These are phyloP conservation scores for Dentipellis fragilis DNA, from an alignment of 768 basidiomycete species.

Conservation along the genomic window DNA sequence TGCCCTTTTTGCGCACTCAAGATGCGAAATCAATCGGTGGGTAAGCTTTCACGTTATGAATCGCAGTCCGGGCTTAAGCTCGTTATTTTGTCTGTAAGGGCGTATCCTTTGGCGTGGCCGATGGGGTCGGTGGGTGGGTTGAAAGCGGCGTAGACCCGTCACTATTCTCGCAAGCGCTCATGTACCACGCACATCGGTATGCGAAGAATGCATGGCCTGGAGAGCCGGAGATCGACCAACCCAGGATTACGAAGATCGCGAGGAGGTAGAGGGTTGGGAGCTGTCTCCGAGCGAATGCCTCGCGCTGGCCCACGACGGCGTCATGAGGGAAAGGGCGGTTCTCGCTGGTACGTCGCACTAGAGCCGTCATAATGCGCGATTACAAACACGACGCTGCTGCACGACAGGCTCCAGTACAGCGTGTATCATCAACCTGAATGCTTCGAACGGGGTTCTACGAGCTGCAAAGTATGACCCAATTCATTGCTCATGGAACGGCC, in stretches of 20 bases:
- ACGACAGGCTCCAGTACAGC: slow-evolving; percentile 74
- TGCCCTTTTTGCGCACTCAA: slow-evolving; percentile 19
- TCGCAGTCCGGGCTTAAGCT: no score
- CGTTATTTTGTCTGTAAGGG: slow-evolving; percentile 34
- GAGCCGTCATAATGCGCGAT: slow-evolving; percentile 4
- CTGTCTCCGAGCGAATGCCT: slow-evolving; percentile 62
- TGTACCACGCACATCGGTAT: slow-evolving; percentile 77
- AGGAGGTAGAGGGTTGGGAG: slow-evolving; percentile 59
- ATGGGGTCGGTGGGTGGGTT: slow-evolving; percentile 92
- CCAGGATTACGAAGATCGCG: slow-evolving; percentile 57
- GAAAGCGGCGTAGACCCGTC: slow-evolving; percentile 78
- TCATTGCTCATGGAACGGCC: background rate
- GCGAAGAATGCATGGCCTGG: slow-evolving; percentile 69
- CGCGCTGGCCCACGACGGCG: slow-evolving; percentile 60
- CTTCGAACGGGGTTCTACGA: slow-evolving; percentile 62
- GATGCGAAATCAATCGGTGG: slow-evolving; percentile 76
- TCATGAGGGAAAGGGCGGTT: slow-evolving; percentile 53
- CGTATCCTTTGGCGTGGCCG: slow-evolving; percentile 74
- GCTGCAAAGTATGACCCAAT: slow-evolving; percentile 56
- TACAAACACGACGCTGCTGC: background rate
- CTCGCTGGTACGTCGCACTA: slow-evolving; percentile 16
- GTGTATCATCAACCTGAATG: slow-evolving; percentile 64
- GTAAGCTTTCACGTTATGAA: slow-evolving; percentile 21
- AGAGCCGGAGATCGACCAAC: slow-evolving; percentile 73
- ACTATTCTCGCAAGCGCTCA: slow-evolving; percentile 82